A percentile compares a stretch with the other conserved stretches of the same genome.
phyloP scores from a whole-genome alignment of 176 grass and related monocot species.

The Carex cristatella region DNA sequence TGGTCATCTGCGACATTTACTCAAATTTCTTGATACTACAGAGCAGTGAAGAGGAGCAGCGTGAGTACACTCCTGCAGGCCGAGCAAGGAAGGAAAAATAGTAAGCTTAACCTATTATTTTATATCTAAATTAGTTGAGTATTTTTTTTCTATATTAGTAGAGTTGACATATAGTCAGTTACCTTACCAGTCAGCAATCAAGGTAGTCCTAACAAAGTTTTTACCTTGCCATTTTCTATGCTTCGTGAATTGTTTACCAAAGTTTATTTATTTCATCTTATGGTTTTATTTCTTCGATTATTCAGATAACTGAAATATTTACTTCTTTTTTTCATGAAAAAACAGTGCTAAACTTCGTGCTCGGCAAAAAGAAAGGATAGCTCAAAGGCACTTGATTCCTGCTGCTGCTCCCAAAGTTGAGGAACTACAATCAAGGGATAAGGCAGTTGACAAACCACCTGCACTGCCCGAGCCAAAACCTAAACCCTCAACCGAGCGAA shows the following conservation, averaged over 20 bases:
- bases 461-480: neutral
- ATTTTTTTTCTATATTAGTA: neutral
- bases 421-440: slow-evolving; percentile 31
- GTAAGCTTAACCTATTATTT: slow-evolving; percentile 41
- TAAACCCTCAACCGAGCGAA: neutral
- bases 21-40: slow-evolving; percentile 40
- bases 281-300: slow-evolving; percentile 13
- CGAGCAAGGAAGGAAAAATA: slow-evolving; percentile 93
- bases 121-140: neutral
- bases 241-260: neutral
- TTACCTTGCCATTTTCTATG: neutral
- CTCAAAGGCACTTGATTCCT: slow-evolving; percentile 37
- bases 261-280: slow-evolving; percentile 8
- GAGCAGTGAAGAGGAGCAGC: slow-evolving; percentile 70
- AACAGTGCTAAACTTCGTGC: slow-evolving; percentile 81
- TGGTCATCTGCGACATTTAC: neutral
- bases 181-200: neutral
- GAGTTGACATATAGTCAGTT: neutral
- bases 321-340: slow-evolving; percentile 29
- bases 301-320: neutral
- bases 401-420: slow-evolving; percentile 25
- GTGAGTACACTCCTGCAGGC: slow-evolving; percentile 79
- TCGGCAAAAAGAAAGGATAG: slow-evolving; percentile 89
- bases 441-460: neutral
- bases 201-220: neutral